A percentile compares a stretch with the other conserved stretches of the same genome.
Evolutionary conservation across 768 basidiomycete genomes (phyloP).

Genomic region (Kwoniella sp.): DNA sequence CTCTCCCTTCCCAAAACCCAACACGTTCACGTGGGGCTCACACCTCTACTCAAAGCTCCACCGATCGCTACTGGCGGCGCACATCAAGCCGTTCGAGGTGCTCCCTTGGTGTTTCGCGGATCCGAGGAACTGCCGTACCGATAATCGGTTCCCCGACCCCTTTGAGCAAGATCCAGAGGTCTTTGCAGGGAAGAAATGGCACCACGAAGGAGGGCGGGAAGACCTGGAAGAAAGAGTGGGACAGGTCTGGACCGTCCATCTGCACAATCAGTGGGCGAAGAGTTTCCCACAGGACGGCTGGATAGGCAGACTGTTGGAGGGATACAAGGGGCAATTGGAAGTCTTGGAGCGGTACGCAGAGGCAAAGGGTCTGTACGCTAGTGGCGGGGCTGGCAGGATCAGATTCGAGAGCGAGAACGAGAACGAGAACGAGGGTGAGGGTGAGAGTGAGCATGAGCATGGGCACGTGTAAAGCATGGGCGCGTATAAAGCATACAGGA

Average conservation of each 20-base stretch:
- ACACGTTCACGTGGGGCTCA: constrained; percentile 92
- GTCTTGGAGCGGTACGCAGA: constrained; percentile 30
- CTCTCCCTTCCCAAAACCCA: constrained; percentile 69
- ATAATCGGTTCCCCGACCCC: constrained; percentile 91
- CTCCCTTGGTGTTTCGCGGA: constrained; percentile 96
- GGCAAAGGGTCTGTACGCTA: constrained; percentile 9
- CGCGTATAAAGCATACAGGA: no score
- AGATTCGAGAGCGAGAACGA: constrained; percentile 9
- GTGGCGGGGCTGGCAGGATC: constrained; percentile 4
- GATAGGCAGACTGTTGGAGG: constrained; percentile 73
- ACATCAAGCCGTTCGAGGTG: constrained; percentile 81
- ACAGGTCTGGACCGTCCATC: constrained; percentile 74
- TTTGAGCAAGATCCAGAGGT: constrained; percentile 63
- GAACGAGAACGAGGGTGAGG: background rate
- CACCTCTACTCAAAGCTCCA: constrained; percentile 88
- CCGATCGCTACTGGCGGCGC: constrained; percentile 73
- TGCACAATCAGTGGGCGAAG: constrained; percentile 97
- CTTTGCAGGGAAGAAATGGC: constrained; percentile 70
- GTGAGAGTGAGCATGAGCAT: background rate
- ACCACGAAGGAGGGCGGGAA: constrained; percentile 53
- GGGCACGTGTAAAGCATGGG: no score
- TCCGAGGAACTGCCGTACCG: constrained; percentile 83
- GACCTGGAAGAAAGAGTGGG: constrained; percentile 65
- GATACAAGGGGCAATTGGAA: constrained; percentile 41
- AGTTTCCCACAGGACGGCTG: constrained; percentile 78